These are phyloP conservation scores for Fusarium sp. DNA, from an alignment of 2,329 filamentous ascomycete species.

Conservation along the genomic window DNA sequence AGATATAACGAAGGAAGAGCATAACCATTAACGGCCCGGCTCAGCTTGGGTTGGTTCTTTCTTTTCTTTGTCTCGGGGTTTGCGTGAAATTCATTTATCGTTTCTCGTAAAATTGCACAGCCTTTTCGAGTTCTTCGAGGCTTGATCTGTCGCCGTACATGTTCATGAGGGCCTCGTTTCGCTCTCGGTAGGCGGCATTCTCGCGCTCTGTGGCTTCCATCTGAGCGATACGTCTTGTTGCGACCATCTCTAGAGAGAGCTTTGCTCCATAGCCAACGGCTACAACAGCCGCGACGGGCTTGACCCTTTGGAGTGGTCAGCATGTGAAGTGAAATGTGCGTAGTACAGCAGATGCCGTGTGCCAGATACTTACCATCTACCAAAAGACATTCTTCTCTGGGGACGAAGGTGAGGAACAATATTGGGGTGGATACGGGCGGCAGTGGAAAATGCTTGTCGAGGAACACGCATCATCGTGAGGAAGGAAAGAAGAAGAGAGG, in stretches of 20 bases:
- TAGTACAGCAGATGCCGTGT: not conserved
- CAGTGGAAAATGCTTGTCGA: constrained; percentile 47
- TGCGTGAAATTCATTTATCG: constrained; percentile 39
- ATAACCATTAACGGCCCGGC: not conserved
- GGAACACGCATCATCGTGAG: constrained; percentile 43
- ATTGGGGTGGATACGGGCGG: constrained; percentile 46
- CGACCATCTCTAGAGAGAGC: constrained; percentile 47
- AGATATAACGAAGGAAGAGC: constrained; percentile 7
- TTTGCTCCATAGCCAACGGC: constrained; percentile 53
- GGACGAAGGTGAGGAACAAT: constrained; percentile 46
- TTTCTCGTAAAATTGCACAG: constrained; percentile 60
- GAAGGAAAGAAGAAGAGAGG: constrained; percentile 16
- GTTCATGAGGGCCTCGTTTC: constrained; percentile 59
- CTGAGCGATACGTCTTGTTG: constrained; percentile 46
- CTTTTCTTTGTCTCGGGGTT: not conserved
- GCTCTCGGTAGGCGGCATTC: constrained; percentile 51
- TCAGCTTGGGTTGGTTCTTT: constrained; percentile 2
- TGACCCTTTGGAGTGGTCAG: constrained; percentile 45
- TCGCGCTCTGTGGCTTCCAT: constrained; percentile 51
- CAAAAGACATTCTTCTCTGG: constrained; percentile 42
- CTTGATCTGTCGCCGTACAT: constrained; percentile 63
- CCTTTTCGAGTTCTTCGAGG: constrained; percentile 61
- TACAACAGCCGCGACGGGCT: constrained; percentile 49
- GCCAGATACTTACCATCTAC: constrained; percentile 37
- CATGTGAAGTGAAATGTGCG: not conserved